A percentile compares a stretch with the other conserved stretches of the same genome.
phyloP scores from a whole-genome alignment of 192 early-diverging fungal genomes.

The Entomortierella beljakovae region DNA sequence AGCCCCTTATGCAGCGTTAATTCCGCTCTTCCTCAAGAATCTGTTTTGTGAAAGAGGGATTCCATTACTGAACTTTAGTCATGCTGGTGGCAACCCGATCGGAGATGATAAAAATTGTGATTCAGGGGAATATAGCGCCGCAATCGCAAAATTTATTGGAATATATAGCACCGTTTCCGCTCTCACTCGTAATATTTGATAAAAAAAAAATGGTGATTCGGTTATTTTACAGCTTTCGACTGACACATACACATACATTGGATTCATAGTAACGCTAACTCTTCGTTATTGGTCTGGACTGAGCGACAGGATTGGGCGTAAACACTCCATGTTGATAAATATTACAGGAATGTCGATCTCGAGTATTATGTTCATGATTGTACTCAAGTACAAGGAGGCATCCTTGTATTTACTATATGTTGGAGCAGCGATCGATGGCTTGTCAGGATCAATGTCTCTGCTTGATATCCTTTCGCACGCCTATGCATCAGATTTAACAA shows the following conservation, averaged over 20 bases:
- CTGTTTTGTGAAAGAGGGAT: constrained; percentile 49
- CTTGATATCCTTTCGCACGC: constrained; percentile 18
- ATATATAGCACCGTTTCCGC: constrained; percentile 4
- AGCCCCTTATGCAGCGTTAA: constrained; percentile 4
- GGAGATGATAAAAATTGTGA: constrained; percentile 7
- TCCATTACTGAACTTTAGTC: constrained; percentile 2
- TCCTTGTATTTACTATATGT: constrained; percentile 14
- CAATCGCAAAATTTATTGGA: constrained; percentile 35
- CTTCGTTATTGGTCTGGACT: constrained; percentile 27
- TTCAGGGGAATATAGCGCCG: constrained; percentile 35
- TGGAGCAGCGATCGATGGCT: constrained; percentile 13
- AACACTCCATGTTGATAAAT: constrained; percentile 8
- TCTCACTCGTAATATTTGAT: constrained; percentile 6
- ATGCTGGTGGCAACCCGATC: neutral
- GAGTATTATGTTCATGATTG: neutral
- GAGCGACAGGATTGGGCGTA: constrained; percentile 31
- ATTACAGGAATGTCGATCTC: neutral
- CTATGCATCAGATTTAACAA: constrained; percentile 27
- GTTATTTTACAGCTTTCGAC: too few relatives aligned
- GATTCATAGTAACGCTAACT: neutral
- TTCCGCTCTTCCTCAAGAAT: neutral
- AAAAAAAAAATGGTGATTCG: too few relatives aligned
- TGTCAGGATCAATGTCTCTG: neutral
- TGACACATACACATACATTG: too few relatives aligned
- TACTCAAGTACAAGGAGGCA: constrained; percentile 11